Percentiles rank a stretch among this genome's conserved stretches.
Evolutionary conservation across 1,284 basidiomycete genomes (phyloP).

Genomic region (Stygiomarasmius scandens): DNA sequence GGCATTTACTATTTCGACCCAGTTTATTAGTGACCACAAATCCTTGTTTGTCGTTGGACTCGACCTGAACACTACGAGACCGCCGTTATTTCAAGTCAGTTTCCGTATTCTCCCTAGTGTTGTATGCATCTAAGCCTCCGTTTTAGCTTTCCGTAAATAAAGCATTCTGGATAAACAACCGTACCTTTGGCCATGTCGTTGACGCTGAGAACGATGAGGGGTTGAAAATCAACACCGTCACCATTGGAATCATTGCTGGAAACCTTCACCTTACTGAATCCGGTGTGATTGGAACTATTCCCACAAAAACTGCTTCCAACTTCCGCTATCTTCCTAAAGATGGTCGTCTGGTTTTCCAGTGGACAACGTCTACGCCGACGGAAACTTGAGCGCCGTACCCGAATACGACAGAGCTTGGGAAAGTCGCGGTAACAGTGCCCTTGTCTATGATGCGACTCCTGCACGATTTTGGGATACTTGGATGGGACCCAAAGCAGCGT

Average conservation of each 20-base stretch:
- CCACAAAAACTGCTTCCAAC: constrained; percentile 65
- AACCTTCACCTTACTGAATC: not conserved
- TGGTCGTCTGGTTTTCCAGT: constrained; percentile 70
- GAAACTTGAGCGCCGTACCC: constrained; percentile 64
- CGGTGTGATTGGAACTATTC: constrained; percentile 56
- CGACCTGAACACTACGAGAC: constrained; percentile 49
- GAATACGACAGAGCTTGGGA: constrained; percentile 72
- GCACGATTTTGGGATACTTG: constrained; percentile 91
- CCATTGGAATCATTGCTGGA: constrained; percentile 28
- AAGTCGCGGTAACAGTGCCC: constrained; percentile 70
- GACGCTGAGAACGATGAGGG: constrained; percentile 46
- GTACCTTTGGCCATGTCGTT: constrained; percentile 68
- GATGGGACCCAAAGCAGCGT: constrained; percentile 70
- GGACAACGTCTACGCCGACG: constrained; percentile 75
- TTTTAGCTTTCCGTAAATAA: constrained; percentile 66
- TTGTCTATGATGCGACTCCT: constrained; percentile 76
- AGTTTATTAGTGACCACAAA: constrained; percentile 59
- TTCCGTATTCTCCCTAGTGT: not conserved
- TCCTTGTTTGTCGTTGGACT: constrained; percentile 65
- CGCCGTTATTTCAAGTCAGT: constrained; percentile 38
- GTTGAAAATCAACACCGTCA: constrained; percentile 46
- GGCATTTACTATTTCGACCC: not conserved
- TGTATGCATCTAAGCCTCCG: not conserved
- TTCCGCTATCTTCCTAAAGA: constrained; percentile 61
- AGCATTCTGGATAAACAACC: constrained; percentile 72